Base-by-base conservation (phyloP, 2,329 filamentous ascomycete genomes). In the Aspergillus glaucus region DNA sequence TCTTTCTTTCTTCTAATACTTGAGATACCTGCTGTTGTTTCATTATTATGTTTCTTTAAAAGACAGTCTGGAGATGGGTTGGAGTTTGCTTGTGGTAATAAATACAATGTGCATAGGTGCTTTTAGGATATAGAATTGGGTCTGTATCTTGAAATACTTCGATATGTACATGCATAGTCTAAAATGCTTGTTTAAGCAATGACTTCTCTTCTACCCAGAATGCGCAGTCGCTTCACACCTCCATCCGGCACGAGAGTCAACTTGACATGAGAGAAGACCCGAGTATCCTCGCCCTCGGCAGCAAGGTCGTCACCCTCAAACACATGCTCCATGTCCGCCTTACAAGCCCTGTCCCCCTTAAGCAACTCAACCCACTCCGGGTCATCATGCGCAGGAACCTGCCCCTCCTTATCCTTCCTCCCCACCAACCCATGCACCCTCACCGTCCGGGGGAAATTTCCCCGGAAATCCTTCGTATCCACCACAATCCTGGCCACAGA, bases 241-340 rank as follows among this genome's bases (percentile, higher is more conserved):
- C 92, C 91, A 68, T 97, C 91, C 0, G 92, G 92, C 58, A 95
- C 88, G 65, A 96, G 93, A 30, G 88, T 87, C 65, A 97, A 75
- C 78, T 95, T 96, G 19, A 91, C 83, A 71, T 93, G 90, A 10
- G 86, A 89, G 62, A 88, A 87, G 2, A 75, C 72, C 63, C 75
- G 77, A 34, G 81, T 80, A 91, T 73, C 57, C 77, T 82, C 60
- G 84, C 79, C 52, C 87, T 78, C 50, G 75, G 75, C 6, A 81
- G 85, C 87, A 43, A 73, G 56, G 41, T 67, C 65, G 7, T 62
- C 58, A 0, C 60, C 63, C 46, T 71, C 69, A 52, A 67, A 71
- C 2, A 65, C 57, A 59, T 73, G 69, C 56, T 72, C 67, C 4
- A 62, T 65, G 53, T 74, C 69, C 2, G 71, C 68, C 54, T 64